phyloP scores from a whole-genome alignment of 1,284 basidiomycete genomes.

The Microbotryum scabiosae region DNA sequence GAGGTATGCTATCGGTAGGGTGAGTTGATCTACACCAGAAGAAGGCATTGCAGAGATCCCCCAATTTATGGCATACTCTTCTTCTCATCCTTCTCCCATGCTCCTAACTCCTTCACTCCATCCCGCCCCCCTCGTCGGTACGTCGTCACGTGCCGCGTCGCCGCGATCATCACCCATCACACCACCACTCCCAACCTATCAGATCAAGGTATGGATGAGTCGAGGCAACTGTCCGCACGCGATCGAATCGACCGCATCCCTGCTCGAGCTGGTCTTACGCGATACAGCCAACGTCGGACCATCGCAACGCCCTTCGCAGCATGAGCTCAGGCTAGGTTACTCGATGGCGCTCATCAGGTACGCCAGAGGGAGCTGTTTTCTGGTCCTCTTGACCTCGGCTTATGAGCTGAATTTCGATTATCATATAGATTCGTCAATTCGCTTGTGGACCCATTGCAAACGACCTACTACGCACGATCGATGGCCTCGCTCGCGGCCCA shows the following conservation, averaged over 20 bases:
- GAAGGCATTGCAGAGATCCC: no score
- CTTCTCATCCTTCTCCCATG: neutral
- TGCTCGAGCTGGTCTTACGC: conserved; percentile 27
- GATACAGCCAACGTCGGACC: conserved; percentile 13
- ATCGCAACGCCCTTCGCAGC: conserved; percentile 1
- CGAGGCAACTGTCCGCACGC: conserved; percentile 32
- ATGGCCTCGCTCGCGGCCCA: conserved; percentile 81
- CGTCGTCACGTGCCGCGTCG: neutral
- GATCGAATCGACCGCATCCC: conserved; percentile 29
- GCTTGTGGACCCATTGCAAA: conserved; percentile 86
- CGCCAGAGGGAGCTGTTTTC: neutral
- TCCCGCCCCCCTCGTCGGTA: neutral
- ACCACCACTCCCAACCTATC: neutral
- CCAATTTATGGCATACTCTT: no score
- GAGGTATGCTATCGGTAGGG: conserved; percentile 55
- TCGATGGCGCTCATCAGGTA: conserved; percentile 59
- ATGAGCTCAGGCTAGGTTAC: conserved; percentile 49
- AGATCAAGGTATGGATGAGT: conserved; percentile 33
- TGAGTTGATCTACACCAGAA: neutral
- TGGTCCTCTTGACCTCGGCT: neutral
- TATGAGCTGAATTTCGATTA: neutral
- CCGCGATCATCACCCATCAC: neutral
- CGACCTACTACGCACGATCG: conserved; percentile 73
- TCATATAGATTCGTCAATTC: conserved; percentile 67
- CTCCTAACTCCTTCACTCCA: neutral